A percentile compares a stretch with the other conserved stretches of the same genome.
These are phyloP conservation scores for Candida smagusa DNA, from an alignment of 1,139 yeast genomes.

Conservation along the genomic window DNA sequence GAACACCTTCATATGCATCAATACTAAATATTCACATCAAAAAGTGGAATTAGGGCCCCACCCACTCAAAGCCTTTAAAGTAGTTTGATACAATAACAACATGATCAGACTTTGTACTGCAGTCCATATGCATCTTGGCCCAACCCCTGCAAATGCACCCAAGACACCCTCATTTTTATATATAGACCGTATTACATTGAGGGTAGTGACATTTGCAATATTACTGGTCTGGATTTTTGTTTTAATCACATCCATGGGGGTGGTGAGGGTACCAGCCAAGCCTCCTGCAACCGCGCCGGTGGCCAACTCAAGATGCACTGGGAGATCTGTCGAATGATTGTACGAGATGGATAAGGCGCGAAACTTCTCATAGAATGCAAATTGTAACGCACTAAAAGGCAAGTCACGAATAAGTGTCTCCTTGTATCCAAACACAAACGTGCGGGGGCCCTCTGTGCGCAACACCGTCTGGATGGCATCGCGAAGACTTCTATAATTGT, in stretches of 20 bases:
- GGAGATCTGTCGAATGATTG: constrained; percentile 39
- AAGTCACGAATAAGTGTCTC: constrained; percentile 89
- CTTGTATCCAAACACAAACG: constrained; percentile 86
- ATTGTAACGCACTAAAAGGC: constrained; percentile 93
- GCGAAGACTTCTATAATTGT: constrained; percentile 70
- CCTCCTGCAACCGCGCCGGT: constrained; percentile 99
- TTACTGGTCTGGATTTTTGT: constrained; percentile 77
- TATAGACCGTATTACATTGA: constrained; percentile 57
- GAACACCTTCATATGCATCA: too few species aligned
- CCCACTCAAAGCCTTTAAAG: constrained; percentile 40
- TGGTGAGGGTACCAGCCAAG: constrained; percentile 78
- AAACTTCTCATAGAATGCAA: constrained; percentile 90
- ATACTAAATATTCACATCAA: too few species aligned
- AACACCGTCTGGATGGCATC: constrained; percentile 69
- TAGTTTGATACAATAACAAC: constrained; percentile 78
- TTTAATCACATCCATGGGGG: constrained; percentile 89
- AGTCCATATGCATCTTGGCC: constrained; percentile 96
- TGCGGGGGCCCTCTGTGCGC: constrained; percentile 65
- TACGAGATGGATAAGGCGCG: constrained; percentile 57
- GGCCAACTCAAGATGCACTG: constrained; percentile 59
- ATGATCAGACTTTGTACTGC: constrained; percentile 92
- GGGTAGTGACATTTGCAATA: not conserved
- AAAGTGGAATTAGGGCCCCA: too few species aligned
- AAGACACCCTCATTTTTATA: constrained; percentile 70
- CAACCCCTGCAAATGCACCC: constrained; percentile 91